Conservation (phyloP, 352 stramenopile species). For the Phytopythium litorale region DNA sequence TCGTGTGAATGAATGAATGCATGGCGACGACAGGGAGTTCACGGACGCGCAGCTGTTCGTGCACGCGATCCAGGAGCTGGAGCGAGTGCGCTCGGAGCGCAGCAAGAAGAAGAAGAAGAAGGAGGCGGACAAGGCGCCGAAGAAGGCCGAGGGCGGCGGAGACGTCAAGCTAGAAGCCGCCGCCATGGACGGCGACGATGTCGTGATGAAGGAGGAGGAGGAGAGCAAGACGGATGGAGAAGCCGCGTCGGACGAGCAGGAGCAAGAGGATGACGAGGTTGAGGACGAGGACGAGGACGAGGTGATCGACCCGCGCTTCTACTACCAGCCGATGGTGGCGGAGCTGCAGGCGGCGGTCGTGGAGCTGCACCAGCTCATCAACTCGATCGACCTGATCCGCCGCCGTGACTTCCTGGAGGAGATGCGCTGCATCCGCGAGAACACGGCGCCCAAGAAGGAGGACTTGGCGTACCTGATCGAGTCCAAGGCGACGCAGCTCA, state of each 20-base stretch:
- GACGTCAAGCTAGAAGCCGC: conserved; percentile 16
- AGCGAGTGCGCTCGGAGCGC: conserved; percentile 46
- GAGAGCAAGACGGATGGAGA: conserved; percentile 11
- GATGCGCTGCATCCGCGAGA: conserved; percentile 83
- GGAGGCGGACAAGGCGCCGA: conserved; percentile 8
- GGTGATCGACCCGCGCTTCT: conserved; percentile 81
- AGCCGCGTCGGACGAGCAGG: neutral
- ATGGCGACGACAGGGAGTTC: conserved; percentile 56
- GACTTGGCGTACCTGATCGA: conserved; percentile 79
- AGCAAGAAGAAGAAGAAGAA: conserved; percentile 65
- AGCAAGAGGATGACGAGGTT: conserved; percentile 14
- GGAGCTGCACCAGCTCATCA: conserved; percentile 84
- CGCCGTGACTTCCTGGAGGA: conserved; percentile 79
- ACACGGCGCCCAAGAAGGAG: conserved; percentile 76
- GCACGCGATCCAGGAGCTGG: conserved; percentile 81
- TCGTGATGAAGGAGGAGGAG: conserved; percentile 16
- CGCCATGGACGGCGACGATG: conserved; percentile 15
- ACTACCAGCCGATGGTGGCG: conserved; percentile 82
- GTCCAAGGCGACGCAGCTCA: conserved; percentile 69
- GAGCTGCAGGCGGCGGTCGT: conserved; percentile 77
- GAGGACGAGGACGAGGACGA: conserved; percentile 49
- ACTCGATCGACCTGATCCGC: conserved; percentile 84
- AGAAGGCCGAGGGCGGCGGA: conserved; percentile 5
- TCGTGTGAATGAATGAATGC: neutral
- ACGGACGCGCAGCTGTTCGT: conserved; percentile 78